Evolutionary conservation across 257 asterid species (phyloP).

Genomic region (Euphrasia confusa): DNA sequence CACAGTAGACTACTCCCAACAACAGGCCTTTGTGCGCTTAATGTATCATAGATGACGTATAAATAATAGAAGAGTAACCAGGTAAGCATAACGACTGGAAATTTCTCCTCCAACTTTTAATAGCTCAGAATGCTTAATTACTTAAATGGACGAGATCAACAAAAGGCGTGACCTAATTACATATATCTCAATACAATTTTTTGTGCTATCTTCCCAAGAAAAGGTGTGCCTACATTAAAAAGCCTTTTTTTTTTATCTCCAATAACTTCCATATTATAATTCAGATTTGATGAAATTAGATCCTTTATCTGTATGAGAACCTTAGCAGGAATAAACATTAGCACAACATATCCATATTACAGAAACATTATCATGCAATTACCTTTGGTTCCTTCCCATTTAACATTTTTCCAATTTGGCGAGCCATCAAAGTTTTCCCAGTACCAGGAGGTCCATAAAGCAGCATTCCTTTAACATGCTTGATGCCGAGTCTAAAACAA

Average conservation of each 20-base stretch:
- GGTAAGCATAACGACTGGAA: background rate
- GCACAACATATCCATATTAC: conserved; percentile 4
- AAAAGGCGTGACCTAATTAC: background rate
- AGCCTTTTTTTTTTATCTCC: conserved; percentile 3
- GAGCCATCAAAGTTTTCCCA: conserved; percentile 98
- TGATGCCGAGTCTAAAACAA: conserved; percentile 78
- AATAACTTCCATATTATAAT: conserved; percentile 1
- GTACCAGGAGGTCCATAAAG: conserved; percentile 99
- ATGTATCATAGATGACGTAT: background rate
- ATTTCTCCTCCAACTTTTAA: conserved; percentile 6
- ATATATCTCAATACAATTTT: conserved; percentile 10
- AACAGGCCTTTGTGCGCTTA: conserved; percentile 5
- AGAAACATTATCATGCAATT: conserved; percentile 21
- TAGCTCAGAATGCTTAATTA: background rate
- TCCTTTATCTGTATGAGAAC: conserved; percentile 11
- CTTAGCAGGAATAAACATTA: conserved; percentile 20
- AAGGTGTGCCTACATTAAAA: conserved; percentile 3
- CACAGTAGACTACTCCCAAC: background rate
- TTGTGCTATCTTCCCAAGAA: background rate
- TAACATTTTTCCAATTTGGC: conserved; percentile 96
- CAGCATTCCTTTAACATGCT: conserved; percentile 98
- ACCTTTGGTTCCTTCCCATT: conserved; percentile 99
- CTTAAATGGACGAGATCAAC: background rate
- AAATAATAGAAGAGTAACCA: conserved; percentile 2
- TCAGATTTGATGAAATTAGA: background rate